A percentile compares a stretch with the other conserved stretches of the same genome.
Evolutionary conservation across 768 basidiomycete species (phyloP).

Genomic region (Tephrocybe sp.): DNA sequence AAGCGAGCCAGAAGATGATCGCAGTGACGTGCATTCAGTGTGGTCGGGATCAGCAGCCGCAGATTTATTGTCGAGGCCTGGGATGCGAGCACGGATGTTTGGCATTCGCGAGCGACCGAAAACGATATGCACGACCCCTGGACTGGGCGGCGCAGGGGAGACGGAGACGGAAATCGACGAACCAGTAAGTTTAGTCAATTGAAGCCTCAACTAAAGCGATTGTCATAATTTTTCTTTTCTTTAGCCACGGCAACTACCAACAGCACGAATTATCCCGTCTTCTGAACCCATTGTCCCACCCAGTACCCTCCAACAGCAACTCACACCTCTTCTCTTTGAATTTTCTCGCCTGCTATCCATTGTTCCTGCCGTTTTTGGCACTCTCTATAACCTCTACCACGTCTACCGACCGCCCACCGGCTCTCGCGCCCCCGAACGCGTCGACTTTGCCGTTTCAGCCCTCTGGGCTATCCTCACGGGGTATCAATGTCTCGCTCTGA

Average conservation of each 20-base stretch:
- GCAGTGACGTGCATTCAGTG: slow-evolving; percentile 24
- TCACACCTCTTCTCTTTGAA: slow-evolving; percentile 66
- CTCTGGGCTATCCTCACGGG: slow-evolving; percentile 85
- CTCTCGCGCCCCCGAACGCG: slow-evolving; percentile 38
- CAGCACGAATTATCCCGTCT: slow-evolving; percentile 54
- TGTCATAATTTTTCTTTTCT: neutral
- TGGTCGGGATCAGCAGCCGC: slow-evolving; percentile 19
- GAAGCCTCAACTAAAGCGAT: neutral
- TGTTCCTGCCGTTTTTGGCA: slow-evolving; percentile 69
- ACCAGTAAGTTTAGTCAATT: slow-evolving; percentile 45
- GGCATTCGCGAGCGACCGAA: slow-evolving; percentile 34
- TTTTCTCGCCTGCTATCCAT: slow-evolving; percentile 67
- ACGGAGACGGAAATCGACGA: slow-evolving; percentile 81
- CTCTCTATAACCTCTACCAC: slow-evolving; percentile 49
- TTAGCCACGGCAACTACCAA: slow-evolving; percentile 66
- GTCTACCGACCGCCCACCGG: slow-evolving; percentile 40
- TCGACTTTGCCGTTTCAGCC: slow-evolving; percentile 65
- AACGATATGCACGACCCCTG: slow-evolving; percentile 63
- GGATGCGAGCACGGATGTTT: slow-evolving; percentile 31
- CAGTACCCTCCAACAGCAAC: slow-evolving; percentile 37
- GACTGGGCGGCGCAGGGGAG: slow-evolving; percentile 62
- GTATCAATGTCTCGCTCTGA: slow-evolving; percentile 83
- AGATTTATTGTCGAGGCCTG: slow-evolving; percentile 10
- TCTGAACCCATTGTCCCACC: slow-evolving; percentile 51
- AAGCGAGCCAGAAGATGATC: slow-evolving; percentile 23